Base-by-base conservation (phyloP, 306 rosid genomes). In the Psophocarpus tetragonolobus region DNA sequence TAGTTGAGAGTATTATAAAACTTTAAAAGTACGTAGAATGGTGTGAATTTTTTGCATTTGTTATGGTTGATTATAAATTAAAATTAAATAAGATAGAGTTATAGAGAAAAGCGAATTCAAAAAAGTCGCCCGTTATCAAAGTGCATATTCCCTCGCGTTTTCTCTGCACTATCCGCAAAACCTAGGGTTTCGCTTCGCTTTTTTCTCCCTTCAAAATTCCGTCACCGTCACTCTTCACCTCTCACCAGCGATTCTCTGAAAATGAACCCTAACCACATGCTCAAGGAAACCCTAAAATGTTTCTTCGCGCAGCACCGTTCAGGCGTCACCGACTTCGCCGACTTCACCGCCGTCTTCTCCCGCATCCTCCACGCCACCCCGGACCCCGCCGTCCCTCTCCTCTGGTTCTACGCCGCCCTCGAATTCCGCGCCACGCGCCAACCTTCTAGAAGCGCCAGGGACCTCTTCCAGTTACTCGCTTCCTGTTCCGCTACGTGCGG, bases 361-460 rank as follows among this genome's bases (percentile, higher is more conserved):
- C 88, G 92, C 14, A 23, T 84, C 9, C 80, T 89, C 10, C 82
- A 81, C 26, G 36, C 35, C 10, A 9, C 74, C 1, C 83, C 83
- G 10, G 87, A 91, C 68, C 94, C 92, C 0, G 90, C 97, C 0
- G 69, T 90, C 2, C 89, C 80, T 8, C 10, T 85, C 30, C 36
- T 88, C 15, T 91, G 97, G 97, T 91, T 89, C 63, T 88, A 88
- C 64, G 77, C 97, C 5, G 94, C 97, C 5, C 83, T 88, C 11
- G 81, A 78, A 35, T 87, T 89, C 30, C 92, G 82, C 47, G 35
- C 80, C 1, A 38, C 62, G 10, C 84, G 75, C 15, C 77, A 72
- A 63, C 24, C 66, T 78, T 68, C 85, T 3, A 45, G 0, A 42
- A 33, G 4, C 29, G 81, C 67, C 42, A 89, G 84, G 75, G 89